A percentile compares a stretch with the other conserved stretches of the same genome.
Evolutionary conservation across 345 rosid species (phyloP).

Genomic region (Lumnitzera littorea): DNA sequence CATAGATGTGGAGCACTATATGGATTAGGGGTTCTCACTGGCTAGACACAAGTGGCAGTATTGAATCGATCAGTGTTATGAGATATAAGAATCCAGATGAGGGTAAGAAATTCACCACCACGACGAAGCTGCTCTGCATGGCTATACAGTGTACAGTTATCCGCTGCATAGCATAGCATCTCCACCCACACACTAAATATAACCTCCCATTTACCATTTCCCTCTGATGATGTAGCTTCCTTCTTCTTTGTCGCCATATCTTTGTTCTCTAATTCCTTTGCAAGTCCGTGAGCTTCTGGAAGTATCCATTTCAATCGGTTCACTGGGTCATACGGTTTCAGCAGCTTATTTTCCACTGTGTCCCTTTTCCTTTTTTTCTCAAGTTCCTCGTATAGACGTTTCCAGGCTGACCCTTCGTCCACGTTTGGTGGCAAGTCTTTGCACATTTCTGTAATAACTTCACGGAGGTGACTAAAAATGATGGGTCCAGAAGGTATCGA

Average conservation of each 20-base stretch:
- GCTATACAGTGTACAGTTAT: conserved; percentile 4
- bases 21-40: no score
- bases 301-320: conserved; percentile 9
- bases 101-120: no score
- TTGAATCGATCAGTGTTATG: conserved; percentile 9
- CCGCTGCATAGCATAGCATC: conserved; percentile 12
- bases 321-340: neutral
- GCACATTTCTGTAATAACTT: neutral
- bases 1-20: no score
- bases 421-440: neutral
- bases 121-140: conserved; percentile 4
- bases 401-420: neutral
- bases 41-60: conserved; percentile 4
- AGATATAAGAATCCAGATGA: no score
- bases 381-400: no score
- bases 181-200: neutral
- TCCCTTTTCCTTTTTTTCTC: no score
- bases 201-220: conserved; percentile 2
- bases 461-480: conserved; percentile 3
- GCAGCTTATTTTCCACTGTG: no score
- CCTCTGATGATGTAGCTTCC: no score
- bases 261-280: conserved; percentile 3
- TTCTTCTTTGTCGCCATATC: no score
- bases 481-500: neutral
- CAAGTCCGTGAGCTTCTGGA: conserved; percentile 5